phyloP scores from a whole-genome alignment of 2,329 filamentous ascomycete species.

The Fusarium chlamydosporum region DNA sequence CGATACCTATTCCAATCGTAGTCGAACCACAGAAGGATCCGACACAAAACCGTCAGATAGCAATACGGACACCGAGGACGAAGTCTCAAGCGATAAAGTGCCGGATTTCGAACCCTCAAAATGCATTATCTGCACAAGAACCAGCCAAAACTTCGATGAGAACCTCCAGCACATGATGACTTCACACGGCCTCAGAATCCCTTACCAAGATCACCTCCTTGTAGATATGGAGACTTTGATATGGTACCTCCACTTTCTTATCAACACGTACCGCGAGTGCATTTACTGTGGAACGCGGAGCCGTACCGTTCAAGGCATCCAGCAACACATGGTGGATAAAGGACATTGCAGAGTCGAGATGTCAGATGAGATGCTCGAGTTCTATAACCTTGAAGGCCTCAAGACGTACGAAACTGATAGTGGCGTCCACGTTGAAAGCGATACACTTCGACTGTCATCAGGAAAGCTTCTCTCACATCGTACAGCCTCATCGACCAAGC shows the following conservation, averaged over 20 bases:
- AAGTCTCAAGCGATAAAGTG: neutral
- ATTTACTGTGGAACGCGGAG: slow-evolving; percentile 64
- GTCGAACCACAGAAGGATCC: neutral
- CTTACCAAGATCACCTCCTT: slow-evolving; percentile 55
- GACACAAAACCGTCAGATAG: neutral
- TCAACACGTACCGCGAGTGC: slow-evolving; percentile 65
- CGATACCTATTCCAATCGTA: neutral
- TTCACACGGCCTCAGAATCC: slow-evolving; percentile 63
- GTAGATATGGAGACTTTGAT: slow-evolving; percentile 65
- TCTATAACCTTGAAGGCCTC: slow-evolving; percentile 54
- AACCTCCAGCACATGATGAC: slow-evolving; percentile 65
- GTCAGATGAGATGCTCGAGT: slow-evolving; percentile 55
- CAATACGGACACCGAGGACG: neutral
- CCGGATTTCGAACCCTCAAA: slow-evolving; percentile 49
- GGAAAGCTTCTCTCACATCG: slow-evolving; percentile 44
- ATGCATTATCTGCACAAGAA: slow-evolving; percentile 61
- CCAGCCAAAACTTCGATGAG: slow-evolving; percentile 51
- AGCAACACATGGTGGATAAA: slow-evolving; percentile 66
- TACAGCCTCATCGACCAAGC: neutral
- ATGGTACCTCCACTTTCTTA: slow-evolving; percentile 63
- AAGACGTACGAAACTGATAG: neutral
- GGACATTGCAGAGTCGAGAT: slow-evolving; percentile 63
- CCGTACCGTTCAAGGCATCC: slow-evolving; percentile 60
- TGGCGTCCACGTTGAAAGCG: neutral
- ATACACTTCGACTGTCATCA: slow-evolving; percentile 32